phyloP scores from a whole-genome alignment of 2,329 filamentous ascomycete genomes.

The Exophiala sp. region DNA sequence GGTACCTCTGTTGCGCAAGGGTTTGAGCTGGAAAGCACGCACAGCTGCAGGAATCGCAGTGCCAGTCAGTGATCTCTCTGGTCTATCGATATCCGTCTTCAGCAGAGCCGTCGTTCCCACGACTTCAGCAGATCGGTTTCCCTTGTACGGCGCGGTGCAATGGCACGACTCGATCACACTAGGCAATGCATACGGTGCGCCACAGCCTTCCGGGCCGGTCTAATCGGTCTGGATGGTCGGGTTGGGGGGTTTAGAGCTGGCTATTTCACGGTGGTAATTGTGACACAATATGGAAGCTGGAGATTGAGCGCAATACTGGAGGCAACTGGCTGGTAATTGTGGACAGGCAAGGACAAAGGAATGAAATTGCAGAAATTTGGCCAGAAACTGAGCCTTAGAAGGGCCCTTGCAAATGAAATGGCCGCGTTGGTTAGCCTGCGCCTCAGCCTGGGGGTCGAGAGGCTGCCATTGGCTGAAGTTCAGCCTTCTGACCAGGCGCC shows the following conservation, averaged over 20 bases:
- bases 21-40: conserved; percentile 21
- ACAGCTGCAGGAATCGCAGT: conserved; percentile 19
- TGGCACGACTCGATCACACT: conserved; percentile 16
- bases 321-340: too few species aligned
- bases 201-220: not conserved
- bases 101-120: conserved; percentile 20
- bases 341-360: not conserved
- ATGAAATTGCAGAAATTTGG: not conserved
- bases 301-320: too few species aligned
- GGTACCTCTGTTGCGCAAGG: conserved; percentile 22
- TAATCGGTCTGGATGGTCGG: not conserved
- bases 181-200: conserved; percentile 18
- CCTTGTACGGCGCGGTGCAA: conserved; percentile 23
- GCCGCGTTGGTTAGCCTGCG: not conserved
- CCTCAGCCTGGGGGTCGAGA: not conserved
- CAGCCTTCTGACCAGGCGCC: not conserved
- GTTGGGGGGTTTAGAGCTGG: too few species aligned
- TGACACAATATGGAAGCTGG: too few species aligned
- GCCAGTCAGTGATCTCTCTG: conserved; percentile 11
- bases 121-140: conserved; percentile 16
- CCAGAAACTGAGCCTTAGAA: not conserved
- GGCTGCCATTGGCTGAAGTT: not conserved
- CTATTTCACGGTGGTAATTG: too few species aligned
- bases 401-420: not conserved
- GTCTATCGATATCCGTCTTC: conserved; percentile 23